Base-by-base conservation (phyloP, 371 early-diverging fungal genomes). In the Lichtheimia ramosa region DNA sequence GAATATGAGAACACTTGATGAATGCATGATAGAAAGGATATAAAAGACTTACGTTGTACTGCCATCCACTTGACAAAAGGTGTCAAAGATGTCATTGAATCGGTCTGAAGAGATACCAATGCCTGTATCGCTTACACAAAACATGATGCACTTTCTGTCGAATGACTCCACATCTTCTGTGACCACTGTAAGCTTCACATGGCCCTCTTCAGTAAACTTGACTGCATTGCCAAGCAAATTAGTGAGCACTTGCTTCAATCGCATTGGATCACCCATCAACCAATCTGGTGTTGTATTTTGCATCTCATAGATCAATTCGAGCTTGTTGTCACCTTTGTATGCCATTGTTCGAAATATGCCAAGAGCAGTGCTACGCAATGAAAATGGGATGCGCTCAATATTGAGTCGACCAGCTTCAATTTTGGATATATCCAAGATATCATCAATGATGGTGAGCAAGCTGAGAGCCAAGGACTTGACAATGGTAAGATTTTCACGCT, bases 201-300 rank as follows among this genome's bases (percentile, higher is more conserved):
- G 79, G 24, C 92, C 94, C 43, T 83, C 73, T 0, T 83, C 83
- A 18, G 92, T 92, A 58, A 93, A 93, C 70, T 93, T 92, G 63
- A 94, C 82, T 14, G 94, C 91, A 64, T 94, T 91, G 49, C 90
- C 90, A 20, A 90, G 87, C n/a, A 93, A 69, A 55, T 93, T 90
- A 13, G 90, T 92, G 59, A 93, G 82, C 20, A 93, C 86, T 66
- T 93, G 93, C 40, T 87, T 79, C 20, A 92, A 66, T 25, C 94
- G 78, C 39, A 86, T 73, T 34, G 89, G 89, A 70, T 94, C 94
- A 48, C 90, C 89, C 16, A 91, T 75, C 5, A 90, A 56, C 56
- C 84, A 81, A 54, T 88, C 87, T 0, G 90, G 90, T 58, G 87
- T 84, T 14, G 75, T 72, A 23, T 81, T 75, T 39, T 90, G 83